A percentile compares a stretch with the other conserved stretches of the same genome.
Evolutionary conservation across 1,284 basidiomycete genomes (phyloP).

Genomic region (Limonomyces culmigenus): DNA sequence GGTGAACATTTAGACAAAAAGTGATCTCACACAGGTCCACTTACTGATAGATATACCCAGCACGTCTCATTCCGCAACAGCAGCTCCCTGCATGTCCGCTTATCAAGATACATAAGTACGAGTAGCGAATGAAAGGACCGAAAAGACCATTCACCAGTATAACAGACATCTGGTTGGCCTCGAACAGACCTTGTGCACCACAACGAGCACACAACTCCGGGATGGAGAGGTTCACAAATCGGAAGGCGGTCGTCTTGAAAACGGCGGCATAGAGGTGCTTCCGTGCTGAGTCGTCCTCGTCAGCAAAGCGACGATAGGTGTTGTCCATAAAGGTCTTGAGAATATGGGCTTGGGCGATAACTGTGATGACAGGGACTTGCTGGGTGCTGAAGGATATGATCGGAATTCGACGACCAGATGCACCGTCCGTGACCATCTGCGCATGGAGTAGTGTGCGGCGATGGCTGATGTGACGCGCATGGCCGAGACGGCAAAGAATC

Average conservation of each 20-base stretch:
- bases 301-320: slow-evolving; percentile 15
- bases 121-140: too few species aligned
- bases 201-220: slow-evolving; percentile 23
- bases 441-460: slow-evolving; percentile 22
- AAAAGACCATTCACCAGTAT: too few species aligned
- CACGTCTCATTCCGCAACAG: slow-evolving; percentile 27
- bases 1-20: neutral
- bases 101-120: too few species aligned
- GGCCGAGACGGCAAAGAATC: slow-evolving; percentile 15
- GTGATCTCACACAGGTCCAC: slow-evolving; percentile 10
- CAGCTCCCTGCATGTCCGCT: slow-evolving; percentile 19
- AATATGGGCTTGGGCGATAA: slow-evolving; percentile 22
- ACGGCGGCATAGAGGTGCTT: slow-evolving; percentile 23
- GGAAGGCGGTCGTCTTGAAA: slow-evolving; percentile 20
- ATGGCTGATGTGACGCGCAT: slow-evolving; percentile 17
- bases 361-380: slow-evolving; percentile 23
- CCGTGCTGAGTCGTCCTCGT: slow-evolving; percentile 15
- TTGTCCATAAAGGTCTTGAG: slow-evolving; percentile 17
- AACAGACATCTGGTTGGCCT: slow-evolving; percentile 21
- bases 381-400: slow-evolving; percentile 31
- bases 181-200: slow-evolving; percentile 30
- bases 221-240: slow-evolving; percentile 14
- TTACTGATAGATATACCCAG: slow-evolving; percentile 22
- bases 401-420: slow-evolving; percentile 11
- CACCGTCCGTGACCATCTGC: slow-evolving; percentile 17